Evolutionary conservation across 139 green algal species (phyloP).

Genomic region (Pleodorina starrii): DNA sequence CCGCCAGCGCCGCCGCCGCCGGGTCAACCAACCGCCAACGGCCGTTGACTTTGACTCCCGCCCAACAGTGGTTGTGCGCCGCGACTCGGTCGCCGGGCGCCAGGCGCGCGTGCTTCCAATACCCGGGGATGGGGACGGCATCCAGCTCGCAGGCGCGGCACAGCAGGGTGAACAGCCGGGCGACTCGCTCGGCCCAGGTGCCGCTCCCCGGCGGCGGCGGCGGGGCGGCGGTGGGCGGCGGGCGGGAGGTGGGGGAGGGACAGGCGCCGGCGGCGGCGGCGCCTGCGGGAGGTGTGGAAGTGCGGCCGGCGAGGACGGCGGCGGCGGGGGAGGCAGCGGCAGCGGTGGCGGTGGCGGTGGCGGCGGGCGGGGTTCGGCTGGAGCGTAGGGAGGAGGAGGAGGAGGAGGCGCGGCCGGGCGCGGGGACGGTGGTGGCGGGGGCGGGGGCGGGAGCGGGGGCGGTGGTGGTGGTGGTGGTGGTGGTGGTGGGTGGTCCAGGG

Average conservation of each 20-base stretch:
- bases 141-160: slow-evolving; percentile 64
- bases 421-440: background rate
- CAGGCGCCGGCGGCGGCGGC: background rate
- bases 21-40: slow-evolving; percentile 76
- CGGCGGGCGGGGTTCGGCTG: too few relatives aligned
- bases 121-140: slow-evolving; percentile 68
- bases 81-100: slow-evolving; percentile 54
- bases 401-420: too few relatives aligned
- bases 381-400: too few relatives aligned
- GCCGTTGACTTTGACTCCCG: slow-evolving; percentile 63
- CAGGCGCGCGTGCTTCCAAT: slow-evolving; percentile 62
- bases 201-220: slow-evolving; percentile 44
- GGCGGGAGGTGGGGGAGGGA: background rate
- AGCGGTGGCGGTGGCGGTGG: too few relatives aligned
- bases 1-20: slow-evolving; percentile 49
- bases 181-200: slow-evolving; percentile 72
- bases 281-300: background rate
- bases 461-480: background rate
- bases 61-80: slow-evolving; percentile 81
- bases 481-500: background rate
- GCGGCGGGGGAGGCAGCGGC: too few relatives aligned
- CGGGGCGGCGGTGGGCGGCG: background rate
- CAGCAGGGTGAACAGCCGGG: slow-evolving; percentile 64
- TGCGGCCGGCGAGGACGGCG: too few relatives aligned
- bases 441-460: background rate